These are phyloP conservation scores for Picea glauca DNA, from an alignment of 75 land plant species.

Conservation along the genomic window DNA sequence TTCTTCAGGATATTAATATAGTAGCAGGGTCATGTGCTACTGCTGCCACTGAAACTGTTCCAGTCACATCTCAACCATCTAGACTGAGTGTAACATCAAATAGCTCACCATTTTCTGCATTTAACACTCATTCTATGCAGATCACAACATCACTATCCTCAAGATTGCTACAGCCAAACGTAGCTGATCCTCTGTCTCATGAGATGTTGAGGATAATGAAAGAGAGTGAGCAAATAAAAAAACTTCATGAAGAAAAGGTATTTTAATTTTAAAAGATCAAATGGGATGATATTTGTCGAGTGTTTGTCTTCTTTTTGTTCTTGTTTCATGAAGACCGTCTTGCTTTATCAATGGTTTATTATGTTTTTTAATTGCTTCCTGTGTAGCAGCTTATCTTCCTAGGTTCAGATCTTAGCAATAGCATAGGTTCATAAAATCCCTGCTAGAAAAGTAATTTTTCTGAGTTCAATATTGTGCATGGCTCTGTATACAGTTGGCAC, in stretches of 20 bases:
- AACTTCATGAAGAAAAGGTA: conserved; percentile 6
- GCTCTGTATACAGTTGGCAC: background rate
- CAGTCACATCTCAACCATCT: background rate
- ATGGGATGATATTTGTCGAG: background rate
- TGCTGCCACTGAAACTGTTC: background rate
- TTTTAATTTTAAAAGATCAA: background rate
- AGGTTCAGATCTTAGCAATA: background rate
- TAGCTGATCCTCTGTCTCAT: background rate
- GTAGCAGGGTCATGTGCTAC: background rate
- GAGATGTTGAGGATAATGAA: background rate
- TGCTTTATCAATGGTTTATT: background rate
- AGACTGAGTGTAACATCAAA: background rate
- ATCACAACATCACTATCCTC: background rate
- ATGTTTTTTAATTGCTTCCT: background rate
- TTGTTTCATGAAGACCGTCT: background rate
- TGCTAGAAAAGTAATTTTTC: background rate
- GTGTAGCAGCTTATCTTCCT: background rate
- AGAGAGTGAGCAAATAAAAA: conserved; percentile 1
- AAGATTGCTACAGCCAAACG: background rate
- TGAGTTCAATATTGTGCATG: background rate
- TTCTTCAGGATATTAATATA: background rate
- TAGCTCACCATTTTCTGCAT: background rate
- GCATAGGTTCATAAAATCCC: background rate
- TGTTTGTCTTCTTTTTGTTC: background rate
- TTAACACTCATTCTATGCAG: background rate